A percentile compares a stretch with the other conserved stretches of the same genome.
Evolutionary conservation across 2,329 filamentous ascomycete genomes (phyloP).

Genomic region (Fusarium pseudoanthophilum): DNA sequence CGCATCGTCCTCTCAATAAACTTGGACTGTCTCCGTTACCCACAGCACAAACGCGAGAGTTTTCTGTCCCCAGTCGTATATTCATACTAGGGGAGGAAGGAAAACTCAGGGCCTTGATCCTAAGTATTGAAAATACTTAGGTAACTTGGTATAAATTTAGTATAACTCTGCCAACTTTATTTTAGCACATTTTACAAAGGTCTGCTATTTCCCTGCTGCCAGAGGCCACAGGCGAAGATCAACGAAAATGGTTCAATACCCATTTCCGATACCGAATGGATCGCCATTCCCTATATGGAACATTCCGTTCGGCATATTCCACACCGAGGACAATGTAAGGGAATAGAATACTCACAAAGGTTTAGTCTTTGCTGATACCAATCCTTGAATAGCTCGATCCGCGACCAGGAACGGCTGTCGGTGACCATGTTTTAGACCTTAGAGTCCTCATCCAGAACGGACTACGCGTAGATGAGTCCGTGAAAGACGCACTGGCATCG

Average conservation of each 20-base stretch:
- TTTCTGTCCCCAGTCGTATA: no score
- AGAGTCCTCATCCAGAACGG: background rate
- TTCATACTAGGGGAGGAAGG: no score
- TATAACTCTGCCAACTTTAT: no score
- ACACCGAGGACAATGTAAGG: background rate
- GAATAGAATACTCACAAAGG: fast-evolving
- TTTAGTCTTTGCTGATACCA: background rate
- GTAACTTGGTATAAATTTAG: no score
- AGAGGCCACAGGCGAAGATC: no score
- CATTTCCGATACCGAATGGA: background rate
- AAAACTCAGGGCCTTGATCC: no score
- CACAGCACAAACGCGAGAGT: background rate
- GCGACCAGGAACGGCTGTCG: background rate
- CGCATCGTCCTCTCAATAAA: background rate
- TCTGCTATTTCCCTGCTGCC: no score
- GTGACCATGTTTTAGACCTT: background rate
- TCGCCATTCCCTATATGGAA: background rate
- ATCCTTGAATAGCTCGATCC: background rate
- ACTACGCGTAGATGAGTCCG: fast-evolving
- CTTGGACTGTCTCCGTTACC: fast-evolving
- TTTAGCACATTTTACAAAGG: no score
- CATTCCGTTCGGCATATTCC: background rate
- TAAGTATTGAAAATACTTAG: no score
- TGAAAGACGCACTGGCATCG: background rate
- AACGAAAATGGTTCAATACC: background rate